These are phyloP conservation scores for Talaromyces borbonicus DNA, from an alignment of 495 filamentous ascomycete species.

Conservation along the genomic window DNA sequence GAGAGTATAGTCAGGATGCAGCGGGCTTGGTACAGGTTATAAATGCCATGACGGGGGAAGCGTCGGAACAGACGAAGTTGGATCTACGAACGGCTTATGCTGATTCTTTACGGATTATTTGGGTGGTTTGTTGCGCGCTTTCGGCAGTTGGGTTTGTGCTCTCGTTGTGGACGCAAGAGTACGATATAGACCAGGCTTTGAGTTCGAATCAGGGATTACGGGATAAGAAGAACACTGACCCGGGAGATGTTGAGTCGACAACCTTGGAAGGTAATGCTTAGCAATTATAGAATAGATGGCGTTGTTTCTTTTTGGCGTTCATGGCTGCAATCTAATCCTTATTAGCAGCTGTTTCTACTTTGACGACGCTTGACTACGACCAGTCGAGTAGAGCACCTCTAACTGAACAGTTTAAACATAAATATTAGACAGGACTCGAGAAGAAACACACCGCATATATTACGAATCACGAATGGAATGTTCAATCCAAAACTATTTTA, in stretches of 20 bases:
- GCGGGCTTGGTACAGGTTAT: conserved; percentile 50
- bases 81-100: conserved; percentile 44
- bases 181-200: conserved; percentile 45
- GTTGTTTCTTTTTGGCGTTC: too few species aligned
- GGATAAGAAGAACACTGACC: conserved; percentile 19
- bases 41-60: conserved; percentile 38
- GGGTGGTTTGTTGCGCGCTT: conserved; percentile 45
- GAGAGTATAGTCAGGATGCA: conserved; percentile 44
- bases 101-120: conserved; percentile 47
- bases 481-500: conserved; percentile 5
- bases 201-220: conserved; percentile 35
- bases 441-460: conserved; percentile 1
- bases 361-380: too few species aligned
- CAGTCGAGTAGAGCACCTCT: too few species aligned
- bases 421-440: too few species aligned
- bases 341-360: too few species aligned
- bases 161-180: conserved; percentile 41
- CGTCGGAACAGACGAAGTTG: conserved; percentile 24
- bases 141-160: conserved; percentile 36
- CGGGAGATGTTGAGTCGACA: neutral
- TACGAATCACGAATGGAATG: conserved; percentile 1
- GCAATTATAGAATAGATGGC: too few species aligned
- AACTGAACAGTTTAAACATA: too few species aligned
- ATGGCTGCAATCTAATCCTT: too few species aligned
- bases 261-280: neutral